Base-by-base conservation (phyloP, 2,329 filamentous ascomycete genomes). In the Daldinia sp. region DNA sequence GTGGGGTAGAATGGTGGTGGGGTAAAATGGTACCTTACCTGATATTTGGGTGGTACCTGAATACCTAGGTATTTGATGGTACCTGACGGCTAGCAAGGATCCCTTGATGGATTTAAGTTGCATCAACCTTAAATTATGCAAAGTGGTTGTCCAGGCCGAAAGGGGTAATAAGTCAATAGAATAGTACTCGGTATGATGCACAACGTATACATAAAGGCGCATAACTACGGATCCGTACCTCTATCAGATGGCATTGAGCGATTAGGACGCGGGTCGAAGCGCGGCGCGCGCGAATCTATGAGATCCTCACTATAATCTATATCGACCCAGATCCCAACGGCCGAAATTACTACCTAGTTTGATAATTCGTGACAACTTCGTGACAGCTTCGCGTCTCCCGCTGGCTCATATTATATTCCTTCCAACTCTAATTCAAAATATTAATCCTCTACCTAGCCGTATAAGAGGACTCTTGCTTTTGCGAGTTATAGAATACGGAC, bases 91-190 rank as follows among this genome's bases (percentile, higher is more conserved):
- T 63, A 63, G 62, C 54, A 58, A 30, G 62, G 62, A 49, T 52
- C 21, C 25, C 54, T 19, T 41, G 45, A 47, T 29, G n/a, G 34
- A 27, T 29, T 45, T 35, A 43, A 43, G 58, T 58, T 64, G 21
- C 52, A 58, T 54, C 52, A 23, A 54, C 51, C 48, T 56, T 48
- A 51, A 50, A 32, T 61, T 61, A 51, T 35, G 47, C 47, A 35
- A 2, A 45, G 10, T 13, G 50, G 47, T 23, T n/a, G 17, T 11
- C 27, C 48, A 55, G n/a, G 9, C 58, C 64, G 10, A 52, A 65
- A 60, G 10, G 37, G 59, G 68, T 35, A 70, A 69, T 58, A 66
- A 66, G 66, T 68, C 63, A 70, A 70, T 65, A 68, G 34, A 59
- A 32, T 23, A 43, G 17, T 50, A 37, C 48, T 48, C 49, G 11